Conservation (phyloP, 495 filamentous ascomycete species). For the Chlorociboria aeruginascens region DNA sequence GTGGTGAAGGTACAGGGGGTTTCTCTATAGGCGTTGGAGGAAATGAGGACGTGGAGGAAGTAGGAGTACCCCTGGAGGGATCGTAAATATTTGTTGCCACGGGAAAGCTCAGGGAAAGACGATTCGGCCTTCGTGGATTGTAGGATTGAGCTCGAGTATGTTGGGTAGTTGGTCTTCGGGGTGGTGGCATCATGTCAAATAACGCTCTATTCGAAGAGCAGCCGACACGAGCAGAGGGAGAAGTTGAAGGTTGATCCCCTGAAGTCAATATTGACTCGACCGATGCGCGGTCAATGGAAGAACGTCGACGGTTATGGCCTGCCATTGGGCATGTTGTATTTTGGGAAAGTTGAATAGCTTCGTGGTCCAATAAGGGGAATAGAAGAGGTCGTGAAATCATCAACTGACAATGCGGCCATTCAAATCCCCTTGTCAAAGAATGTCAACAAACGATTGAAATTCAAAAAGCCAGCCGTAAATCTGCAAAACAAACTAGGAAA, state of each 20-base stretch:
- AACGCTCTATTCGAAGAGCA: slow-evolving; percentile 13
- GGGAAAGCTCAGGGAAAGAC: slow-evolving; percentile 72
- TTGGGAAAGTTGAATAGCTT: slow-evolving; percentile 3
- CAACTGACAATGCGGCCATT: slow-evolving; percentile 1
- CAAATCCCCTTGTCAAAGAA: slow-evolving; percentile 7
- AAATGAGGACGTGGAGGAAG: slow-evolving; percentile 28
- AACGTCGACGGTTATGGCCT: slow-evolving; percentile 13
- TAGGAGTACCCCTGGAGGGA: slow-evolving; percentile 20
- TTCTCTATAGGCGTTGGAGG: slow-evolving; percentile 36
- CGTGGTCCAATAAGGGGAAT: slow-evolving; percentile 7
- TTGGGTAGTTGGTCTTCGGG: slow-evolving; percentile 22
- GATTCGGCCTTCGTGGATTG: slow-evolving; percentile 53
- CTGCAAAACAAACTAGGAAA: too few species aligned
- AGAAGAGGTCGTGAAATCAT: slow-evolving; percentile 5
- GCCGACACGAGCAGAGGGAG: slow-evolving; percentile 14
- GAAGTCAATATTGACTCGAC: slow-evolving; percentile 24
- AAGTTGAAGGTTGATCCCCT: slow-evolving; percentile 11
- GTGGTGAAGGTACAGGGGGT: slow-evolving; percentile 32
- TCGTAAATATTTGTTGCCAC: slow-evolving; percentile 32
- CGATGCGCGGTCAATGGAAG: slow-evolving; percentile 19
- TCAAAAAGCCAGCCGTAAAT: slow-evolving; percentile 9
- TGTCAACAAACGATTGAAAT: slow-evolving; percentile 14
- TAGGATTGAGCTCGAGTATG: slow-evolving; percentile 41
- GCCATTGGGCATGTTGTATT: slow-evolving; percentile 18
- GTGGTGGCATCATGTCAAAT: slow-evolving; percentile 18